Conservation (phyloP, 2,329 filamentous ascomycete species). For the Harringtonia aguacate region DNA sequence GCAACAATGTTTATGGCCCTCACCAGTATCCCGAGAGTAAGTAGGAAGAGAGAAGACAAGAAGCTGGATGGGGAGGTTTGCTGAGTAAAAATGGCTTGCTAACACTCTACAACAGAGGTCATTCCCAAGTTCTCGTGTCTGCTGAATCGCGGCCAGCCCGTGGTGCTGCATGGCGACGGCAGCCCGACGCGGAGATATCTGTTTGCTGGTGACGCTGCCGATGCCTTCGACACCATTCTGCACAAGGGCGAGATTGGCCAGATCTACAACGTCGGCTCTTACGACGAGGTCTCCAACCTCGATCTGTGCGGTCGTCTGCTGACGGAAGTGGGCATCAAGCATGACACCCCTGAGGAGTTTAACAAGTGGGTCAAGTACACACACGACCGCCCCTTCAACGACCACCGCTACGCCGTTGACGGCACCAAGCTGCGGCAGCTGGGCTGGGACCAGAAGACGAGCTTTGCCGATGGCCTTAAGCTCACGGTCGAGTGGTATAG, state of each 20-base stretch:
- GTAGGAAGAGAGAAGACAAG: too few relatives aligned
- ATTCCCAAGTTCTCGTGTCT: constrained; percentile 74
- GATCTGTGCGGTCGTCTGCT: constrained; percentile 57
- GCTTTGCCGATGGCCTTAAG: constrained; percentile 51
- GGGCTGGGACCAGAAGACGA: constrained; percentile 59
- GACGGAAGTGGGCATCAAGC: constrained; percentile 45
- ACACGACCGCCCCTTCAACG: constrained; percentile 69
- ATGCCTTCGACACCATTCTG: constrained; percentile 75
- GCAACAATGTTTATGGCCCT: constrained; percentile 79
- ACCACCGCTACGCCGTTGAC: constrained; percentile 62
- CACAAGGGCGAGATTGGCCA: constrained; percentile 66
- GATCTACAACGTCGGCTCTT: constrained; percentile 73
- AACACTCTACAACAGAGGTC: constrained; percentile 51
- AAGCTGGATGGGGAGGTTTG: too few relatives aligned
- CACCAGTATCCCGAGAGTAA: constrained; percentile 76
- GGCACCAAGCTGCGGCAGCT: constrained; percentile 55
- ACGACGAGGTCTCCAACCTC: constrained; percentile 67
- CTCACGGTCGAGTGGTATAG: constrained; percentile 62
- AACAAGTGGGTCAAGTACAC: constrained; percentile 63
- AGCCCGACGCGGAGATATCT: constrained; percentile 65
- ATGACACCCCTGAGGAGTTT: constrained; percentile 39
- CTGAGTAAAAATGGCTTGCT: constrained; percentile 1
- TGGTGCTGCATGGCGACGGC: constrained; percentile 68
- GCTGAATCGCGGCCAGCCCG: constrained; percentile 52
- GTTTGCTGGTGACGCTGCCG: constrained; percentile 67